These are phyloP conservation scores for Punica granatum DNA, from an alignment of 345 rosid genomes.

Conservation along the genomic window DNA sequence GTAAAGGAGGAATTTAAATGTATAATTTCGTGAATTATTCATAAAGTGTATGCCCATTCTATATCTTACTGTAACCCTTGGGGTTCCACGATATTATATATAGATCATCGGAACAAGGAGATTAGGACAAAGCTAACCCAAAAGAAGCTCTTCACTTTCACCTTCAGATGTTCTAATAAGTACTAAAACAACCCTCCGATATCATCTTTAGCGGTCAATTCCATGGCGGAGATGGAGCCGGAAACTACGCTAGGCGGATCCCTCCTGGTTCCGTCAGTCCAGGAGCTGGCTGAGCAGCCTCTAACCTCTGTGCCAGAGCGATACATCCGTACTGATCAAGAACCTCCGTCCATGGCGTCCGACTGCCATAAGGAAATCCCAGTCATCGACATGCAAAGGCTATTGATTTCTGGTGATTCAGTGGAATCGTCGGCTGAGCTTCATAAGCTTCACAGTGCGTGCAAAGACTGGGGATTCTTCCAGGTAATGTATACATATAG, in stretches of 20 bases:
- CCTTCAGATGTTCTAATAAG: no score
- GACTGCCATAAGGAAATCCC: conserved; percentile 5
- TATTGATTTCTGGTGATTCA: conserved; percentile 1
- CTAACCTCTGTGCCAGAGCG: conserved; percentile 4
- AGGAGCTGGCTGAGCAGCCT: conserved; percentile 11
- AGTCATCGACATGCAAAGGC: conserved; percentile 10
- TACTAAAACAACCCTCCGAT: no score
- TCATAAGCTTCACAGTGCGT: conserved; percentile 12
- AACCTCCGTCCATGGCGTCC: conserved; percentile 3
- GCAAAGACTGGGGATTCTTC: conserved; percentile 24
- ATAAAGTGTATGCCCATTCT: no score
- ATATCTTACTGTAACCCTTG: no score
- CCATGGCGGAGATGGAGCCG: no score
- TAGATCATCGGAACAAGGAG: no score
- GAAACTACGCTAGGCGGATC: background rate
- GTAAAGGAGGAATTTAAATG: no score
- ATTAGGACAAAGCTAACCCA: no score
- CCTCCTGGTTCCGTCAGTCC: conserved; percentile 8
- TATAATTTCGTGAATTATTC: no score
- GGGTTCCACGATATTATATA: no score
- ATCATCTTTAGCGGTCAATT: no score
- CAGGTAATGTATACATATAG: conserved; percentile 2
- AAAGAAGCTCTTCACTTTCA: no score
- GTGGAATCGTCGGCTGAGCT: conserved; percentile 6
- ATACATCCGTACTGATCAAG: conserved; percentile 7